These are phyloP conservation scores for Mollisiaceae sp. DNA, from an alignment of 2,329 filamentous ascomycete genomes.

Conservation along the genomic window DNA sequence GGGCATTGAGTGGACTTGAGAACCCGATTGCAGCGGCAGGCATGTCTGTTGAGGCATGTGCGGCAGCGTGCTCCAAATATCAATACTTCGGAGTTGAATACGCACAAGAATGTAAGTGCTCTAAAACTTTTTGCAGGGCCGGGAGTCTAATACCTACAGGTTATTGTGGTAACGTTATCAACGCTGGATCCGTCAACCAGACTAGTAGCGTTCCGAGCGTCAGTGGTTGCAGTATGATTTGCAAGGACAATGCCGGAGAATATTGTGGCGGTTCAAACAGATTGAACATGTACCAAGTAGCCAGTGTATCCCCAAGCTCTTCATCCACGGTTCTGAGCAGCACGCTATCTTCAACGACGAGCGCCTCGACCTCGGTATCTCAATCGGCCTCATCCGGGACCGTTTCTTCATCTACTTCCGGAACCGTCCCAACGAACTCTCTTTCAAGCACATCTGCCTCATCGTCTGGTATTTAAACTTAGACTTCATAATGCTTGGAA, in stretches of 20 bases:
- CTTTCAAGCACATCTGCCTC: slow-evolving; percentile 4
- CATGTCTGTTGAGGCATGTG: slow-evolving; percentile 32
- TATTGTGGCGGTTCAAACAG: slow-evolving; percentile 32
- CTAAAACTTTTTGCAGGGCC: no score
- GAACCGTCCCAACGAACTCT: not conserved
- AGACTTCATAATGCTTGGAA: not conserved
- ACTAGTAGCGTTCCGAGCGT: slow-evolving; percentile 22
- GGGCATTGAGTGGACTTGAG: slow-evolving; percentile 24
- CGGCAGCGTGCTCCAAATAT: slow-evolving; percentile 39
- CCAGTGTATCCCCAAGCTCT: not conserved
- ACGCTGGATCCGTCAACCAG: slow-evolving; percentile 25
- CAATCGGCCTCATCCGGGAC: not conserved
- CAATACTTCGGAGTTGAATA: slow-evolving; percentile 54
- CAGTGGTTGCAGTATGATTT: slow-evolving; percentile 36
- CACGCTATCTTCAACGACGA: not conserved
- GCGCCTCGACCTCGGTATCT: not conserved
- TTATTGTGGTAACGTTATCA: slow-evolving; percentile 29
- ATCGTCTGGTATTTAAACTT: not conserved
- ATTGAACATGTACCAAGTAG: slow-evolving; percentile 20
- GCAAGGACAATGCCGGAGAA: slow-evolving; percentile 29
- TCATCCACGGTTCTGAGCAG: slow-evolving; percentile 14
- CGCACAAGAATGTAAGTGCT: slow-evolving; percentile 45
- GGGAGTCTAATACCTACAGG: no score
- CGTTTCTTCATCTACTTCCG: not conserved
- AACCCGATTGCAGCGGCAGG: slow-evolving; percentile 31